phyloP scores from a whole-genome alignment of 2,329 filamentous ascomycete genomes.

The Cucurbitaria berberidis region DNA sequence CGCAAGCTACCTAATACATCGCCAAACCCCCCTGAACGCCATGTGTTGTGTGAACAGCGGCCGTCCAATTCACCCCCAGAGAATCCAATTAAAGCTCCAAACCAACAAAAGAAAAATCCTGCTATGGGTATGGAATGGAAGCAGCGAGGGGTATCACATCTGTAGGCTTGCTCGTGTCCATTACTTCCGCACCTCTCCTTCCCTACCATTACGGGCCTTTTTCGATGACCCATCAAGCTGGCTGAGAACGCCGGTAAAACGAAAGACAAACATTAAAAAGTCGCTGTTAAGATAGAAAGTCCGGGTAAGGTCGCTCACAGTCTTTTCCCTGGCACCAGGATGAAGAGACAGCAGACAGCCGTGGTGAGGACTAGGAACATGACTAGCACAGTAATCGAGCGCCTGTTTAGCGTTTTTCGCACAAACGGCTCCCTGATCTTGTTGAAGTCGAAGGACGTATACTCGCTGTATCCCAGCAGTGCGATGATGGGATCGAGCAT shows the following conservation, averaged over 20 bases:
- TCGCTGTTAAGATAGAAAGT: conserved; percentile 7
- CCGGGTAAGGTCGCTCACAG: conserved; percentile 55
- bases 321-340: conserved; percentile 89
- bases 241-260: conserved; percentile 1
- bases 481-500: conserved; percentile 91
- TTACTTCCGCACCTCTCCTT: conserved; percentile 6
- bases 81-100: conserved; percentile 1
- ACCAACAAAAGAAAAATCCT: conserved; percentile 16
- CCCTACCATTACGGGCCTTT: conserved; percentile 2
- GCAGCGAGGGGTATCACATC: conserved; percentile 21
- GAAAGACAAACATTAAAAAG: conserved; percentile 34
- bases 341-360: conserved; percentile 86
- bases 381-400: conserved; percentile 79
- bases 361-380: conserved; percentile 79
- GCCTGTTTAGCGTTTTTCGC: conserved; percentile 80
- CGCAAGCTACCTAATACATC: neutral
- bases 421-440: conserved; percentile 90
- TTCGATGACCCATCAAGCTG: neutral
- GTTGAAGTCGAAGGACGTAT: conserved; percentile 92
- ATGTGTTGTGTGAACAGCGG: conserved; percentile 10
- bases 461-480: conserved; percentile 89
- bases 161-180: conserved; percentile 9
- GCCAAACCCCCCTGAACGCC: conserved; percentile 11
- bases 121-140: conserved; percentile 10
- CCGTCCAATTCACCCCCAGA: conserved; percentile 9